Evolutionary conservation across 495 filamentous ascomycete genomes (phyloP).

Genomic region (Copromyces sp.): DNA sequence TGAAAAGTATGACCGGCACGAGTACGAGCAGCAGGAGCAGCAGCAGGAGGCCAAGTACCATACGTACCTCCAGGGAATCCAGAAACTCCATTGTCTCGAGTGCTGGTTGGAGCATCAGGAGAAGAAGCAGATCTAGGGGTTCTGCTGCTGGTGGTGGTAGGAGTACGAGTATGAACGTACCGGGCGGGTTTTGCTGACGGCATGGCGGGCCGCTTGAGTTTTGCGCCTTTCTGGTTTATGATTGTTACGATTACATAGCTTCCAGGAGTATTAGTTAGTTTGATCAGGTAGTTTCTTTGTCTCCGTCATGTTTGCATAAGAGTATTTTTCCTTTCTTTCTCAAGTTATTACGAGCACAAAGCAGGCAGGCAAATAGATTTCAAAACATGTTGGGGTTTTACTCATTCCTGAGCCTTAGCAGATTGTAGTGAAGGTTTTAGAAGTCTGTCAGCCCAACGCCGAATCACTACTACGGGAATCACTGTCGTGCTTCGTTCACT

Average conservation of each 20-base stretch:
- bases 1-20: background rate
- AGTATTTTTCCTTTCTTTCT: background rate
- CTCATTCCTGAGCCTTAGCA: background rate
- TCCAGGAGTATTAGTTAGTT: background rate
- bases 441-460: background rate
- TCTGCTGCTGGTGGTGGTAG: background rate
- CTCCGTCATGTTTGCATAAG: background rate
- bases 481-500: background rate
- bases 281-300: background rate
- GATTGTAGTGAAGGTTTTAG: background rate
- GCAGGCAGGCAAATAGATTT: background rate
- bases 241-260: background rate
- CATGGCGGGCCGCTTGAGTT: background rate
- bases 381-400: background rate
- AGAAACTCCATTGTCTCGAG: background rate
- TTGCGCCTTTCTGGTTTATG: background rate
- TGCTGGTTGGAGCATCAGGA: background rate
- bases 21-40: background rate
- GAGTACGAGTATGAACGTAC: background rate
- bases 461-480: background rate
- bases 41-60: background rate
- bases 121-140: background rate
- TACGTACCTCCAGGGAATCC: background rate
- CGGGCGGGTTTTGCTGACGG: background rate
- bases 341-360: background rate